Conservation (phyloP, 495 filamentous ascomycete genomes). For the Penicillium robsamsonii region DNA sequence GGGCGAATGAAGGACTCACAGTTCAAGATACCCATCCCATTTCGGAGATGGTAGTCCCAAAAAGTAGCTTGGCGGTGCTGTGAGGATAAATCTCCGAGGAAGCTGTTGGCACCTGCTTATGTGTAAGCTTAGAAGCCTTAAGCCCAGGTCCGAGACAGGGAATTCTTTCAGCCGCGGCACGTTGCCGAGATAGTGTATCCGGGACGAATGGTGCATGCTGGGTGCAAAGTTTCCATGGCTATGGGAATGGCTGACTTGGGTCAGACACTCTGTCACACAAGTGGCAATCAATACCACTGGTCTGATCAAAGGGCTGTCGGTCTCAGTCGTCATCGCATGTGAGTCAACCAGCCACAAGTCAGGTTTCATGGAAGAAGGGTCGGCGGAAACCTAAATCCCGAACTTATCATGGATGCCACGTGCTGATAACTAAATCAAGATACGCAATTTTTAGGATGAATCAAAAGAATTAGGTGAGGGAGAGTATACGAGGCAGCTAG, state of each 20-base stretch:
- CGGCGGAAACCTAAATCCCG: constrained; percentile 7
- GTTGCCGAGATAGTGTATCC: neutral
- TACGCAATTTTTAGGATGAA: constrained; percentile 13
- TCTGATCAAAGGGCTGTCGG: constrained; percentile 5
- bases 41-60: constrained; percentile 15
- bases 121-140: constrained; percentile 3
- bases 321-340: constrained; percentile 8
- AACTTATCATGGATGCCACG: constrained; percentile 14
- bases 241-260: constrained; percentile 10
- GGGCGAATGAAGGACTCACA: constrained; percentile 1
- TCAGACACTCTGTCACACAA: constrained; percentile 10
- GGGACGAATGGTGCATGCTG: constrained; percentile 12
- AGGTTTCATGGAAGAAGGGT: neutral
- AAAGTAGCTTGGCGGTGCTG: neutral
- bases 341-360: constrained; percentile 18
- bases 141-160: neutral
- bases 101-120: neutral
- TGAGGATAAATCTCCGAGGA: constrained; percentile 2
- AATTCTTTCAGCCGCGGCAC: constrained; percentile 11
- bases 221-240: constrained; percentile 9
- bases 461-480: constrained; percentile 5
- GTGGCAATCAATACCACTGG: constrained; percentile 5
- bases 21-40: constrained; percentile 2
- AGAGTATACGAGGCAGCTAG: constrained; percentile 12
- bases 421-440: constrained; percentile 13